A percentile compares a stretch with the other conserved stretches of the same genome.
Conservation (phyloP, 1,139 yeast genomes). For the Hyphopichia burtonii region DNA sequence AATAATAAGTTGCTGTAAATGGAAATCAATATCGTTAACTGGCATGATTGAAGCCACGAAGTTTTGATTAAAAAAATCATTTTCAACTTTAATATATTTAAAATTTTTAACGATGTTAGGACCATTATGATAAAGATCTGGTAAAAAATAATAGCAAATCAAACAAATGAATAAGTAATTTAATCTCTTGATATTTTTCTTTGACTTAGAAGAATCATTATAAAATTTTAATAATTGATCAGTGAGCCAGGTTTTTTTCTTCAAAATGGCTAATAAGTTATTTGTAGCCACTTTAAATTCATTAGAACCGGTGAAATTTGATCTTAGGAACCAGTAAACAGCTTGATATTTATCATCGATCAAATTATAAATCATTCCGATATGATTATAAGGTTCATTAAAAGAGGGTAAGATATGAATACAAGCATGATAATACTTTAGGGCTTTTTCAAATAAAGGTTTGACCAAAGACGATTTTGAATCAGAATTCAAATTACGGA, state of each 20-base stretch:
- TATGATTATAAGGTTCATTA: constrained; percentile 66
- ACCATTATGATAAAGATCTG: constrained; percentile 25
- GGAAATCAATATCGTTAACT: constrained; percentile 12
- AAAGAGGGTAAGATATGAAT: constrained; percentile 59
- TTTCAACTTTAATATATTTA: constrained; percentile 25
- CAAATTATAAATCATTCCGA: constrained; percentile 54
- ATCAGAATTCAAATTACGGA: constrained; percentile 35
- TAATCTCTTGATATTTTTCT: constrained; percentile 10
- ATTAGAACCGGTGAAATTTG: constrained; percentile 52
- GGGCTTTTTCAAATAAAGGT: constrained; percentile 30
- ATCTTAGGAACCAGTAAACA: constrained; percentile 53
- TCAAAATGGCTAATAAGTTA: constrained; percentile 34
- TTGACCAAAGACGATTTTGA: constrained; percentile 20
- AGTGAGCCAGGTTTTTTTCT: constrained; percentile 31
- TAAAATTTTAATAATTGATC: constrained; percentile 17
- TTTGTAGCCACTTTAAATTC: constrained; percentile 42
- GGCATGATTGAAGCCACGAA: constrained; percentile 3
- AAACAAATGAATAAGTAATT: constrained; percentile 26
- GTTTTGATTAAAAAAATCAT: constrained; percentile 13
- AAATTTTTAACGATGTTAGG: constrained; percentile 24
- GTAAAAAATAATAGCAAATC: constrained; percentile 28
- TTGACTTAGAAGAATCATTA: constrained; percentile 6
- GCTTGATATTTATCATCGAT: constrained; percentile 35
- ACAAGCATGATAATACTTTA: constrained; percentile 51
- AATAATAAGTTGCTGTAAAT: constrained; percentile 24